These are phyloP conservation scores for Cryptosporidium ubiquitum DNA, from an alignment of 169 alveolate species.

Conservation along the genomic window DNA sequence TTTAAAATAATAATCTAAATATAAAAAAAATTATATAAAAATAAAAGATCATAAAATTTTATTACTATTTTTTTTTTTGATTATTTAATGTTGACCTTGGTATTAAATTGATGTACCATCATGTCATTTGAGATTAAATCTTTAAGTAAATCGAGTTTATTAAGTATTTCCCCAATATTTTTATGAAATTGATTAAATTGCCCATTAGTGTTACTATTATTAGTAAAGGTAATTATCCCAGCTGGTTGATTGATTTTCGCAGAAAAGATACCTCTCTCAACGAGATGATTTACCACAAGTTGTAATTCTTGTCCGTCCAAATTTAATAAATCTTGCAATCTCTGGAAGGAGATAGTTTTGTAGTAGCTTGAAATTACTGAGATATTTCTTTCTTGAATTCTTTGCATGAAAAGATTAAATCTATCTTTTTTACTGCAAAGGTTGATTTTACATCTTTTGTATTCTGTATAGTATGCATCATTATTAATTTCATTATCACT, in stretches of 20 bases:
- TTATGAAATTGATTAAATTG: conserved; percentile 40
- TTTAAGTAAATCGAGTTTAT: conserved; percentile 40
- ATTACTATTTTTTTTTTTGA: not conserved
- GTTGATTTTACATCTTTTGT: conserved; percentile 67
- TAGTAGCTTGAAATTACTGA: conserved; percentile 31
- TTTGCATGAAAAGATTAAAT: conserved; percentile 42
- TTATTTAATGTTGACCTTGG: not conserved
- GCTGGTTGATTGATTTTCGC: conserved; percentile 69
- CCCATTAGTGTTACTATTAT: not conserved
- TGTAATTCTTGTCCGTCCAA: conserved; percentile 49
- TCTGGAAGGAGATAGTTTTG: conserved; percentile 45
- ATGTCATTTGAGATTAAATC: conserved; percentile 58
- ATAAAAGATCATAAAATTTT: not conserved
- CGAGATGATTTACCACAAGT: conserved; percentile 36
- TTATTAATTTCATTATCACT: not conserved
- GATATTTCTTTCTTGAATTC: conserved; percentile 67
- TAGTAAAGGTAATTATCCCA: conserved; percentile 6
- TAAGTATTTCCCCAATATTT: conserved; percentile 16
- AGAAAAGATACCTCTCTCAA: conserved; percentile 39
- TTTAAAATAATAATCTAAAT: not conserved
- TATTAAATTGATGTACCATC: conserved; percentile 59
- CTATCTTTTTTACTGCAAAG: conserved; percentile 19
- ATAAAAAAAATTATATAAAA: not conserved
- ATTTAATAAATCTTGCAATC: conserved; percentile 60
- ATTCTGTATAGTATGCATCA: conserved; percentile 31